A percentile compares a stretch with the other conserved stretches of the same genome.
Evolutionary conservation across 2,329 filamentous ascomycete species (phyloP).

Genomic region (Lasiodiplodia citricola): DNA sequence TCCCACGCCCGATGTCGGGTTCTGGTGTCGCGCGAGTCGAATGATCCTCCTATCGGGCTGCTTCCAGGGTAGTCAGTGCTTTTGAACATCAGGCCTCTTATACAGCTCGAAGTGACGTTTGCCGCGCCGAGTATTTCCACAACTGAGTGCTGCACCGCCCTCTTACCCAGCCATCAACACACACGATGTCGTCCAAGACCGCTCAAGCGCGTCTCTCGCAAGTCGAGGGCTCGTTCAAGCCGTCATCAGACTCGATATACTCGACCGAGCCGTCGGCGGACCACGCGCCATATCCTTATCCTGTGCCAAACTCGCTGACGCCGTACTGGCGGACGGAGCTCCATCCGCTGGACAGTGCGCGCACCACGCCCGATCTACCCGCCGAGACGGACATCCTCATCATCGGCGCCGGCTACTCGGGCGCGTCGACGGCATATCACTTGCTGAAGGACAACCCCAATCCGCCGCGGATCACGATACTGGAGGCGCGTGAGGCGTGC

Average conservation of each 20-base stretch:
- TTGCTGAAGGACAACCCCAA: conserved; percentile 31
- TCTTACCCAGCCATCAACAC: background rate
- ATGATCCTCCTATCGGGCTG: background rate
- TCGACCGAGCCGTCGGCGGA: conserved; percentile 15
- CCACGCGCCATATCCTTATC: conserved; percentile 29
- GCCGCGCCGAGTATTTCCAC: background rate
- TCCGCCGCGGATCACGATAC: conserved; percentile 30
- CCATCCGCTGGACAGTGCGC: conserved; percentile 35
- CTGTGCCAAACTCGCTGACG: conserved; percentile 38
- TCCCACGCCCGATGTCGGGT: conserved; percentile 4
- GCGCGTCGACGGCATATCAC: conserved; percentile 39
- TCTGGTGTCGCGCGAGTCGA: background rate
- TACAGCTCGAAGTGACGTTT: background rate
- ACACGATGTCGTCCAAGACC: background rate
- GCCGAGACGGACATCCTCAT: conserved; percentile 39
- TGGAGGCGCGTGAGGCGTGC: conserved; percentile 36
- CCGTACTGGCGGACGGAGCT: conserved; percentile 46
- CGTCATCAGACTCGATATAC: background rate
- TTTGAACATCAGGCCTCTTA: background rate
- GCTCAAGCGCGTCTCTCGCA: conserved; percentile 10
- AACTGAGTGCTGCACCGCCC: background rate
- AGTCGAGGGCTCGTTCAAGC: background rate
- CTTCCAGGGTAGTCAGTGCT: background rate
- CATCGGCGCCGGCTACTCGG: conserved; percentile 43
- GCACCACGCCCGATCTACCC: conserved; percentile 39